Evolutionary conservation across 306 rosid species (phyloP).

Genomic region (Cucurbita ficifolia): DNA sequence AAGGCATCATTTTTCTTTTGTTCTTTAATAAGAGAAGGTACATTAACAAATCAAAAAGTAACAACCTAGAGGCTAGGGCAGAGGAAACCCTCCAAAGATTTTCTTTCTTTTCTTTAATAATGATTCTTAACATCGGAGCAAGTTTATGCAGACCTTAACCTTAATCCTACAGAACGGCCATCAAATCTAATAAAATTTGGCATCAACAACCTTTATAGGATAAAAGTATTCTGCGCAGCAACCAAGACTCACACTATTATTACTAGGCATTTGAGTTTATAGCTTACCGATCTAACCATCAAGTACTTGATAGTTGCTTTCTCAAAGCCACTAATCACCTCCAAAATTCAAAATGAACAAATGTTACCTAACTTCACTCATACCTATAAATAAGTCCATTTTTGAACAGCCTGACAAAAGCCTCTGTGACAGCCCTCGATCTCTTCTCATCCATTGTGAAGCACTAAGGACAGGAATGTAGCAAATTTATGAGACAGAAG

Average conservation of each 20-base stretch:
- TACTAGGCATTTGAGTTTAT: background rate
- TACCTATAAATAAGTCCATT: constrained; percentile 79
- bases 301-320: background rate
- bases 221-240: background rate
- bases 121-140: background rate
- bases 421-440: constrained; percentile 81
- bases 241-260: background rate
- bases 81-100: background rate
- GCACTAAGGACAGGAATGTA: constrained; percentile 35
- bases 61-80: background rate
- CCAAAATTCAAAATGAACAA: background rate
- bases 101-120: background rate
- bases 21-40: background rate
- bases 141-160: background rate
- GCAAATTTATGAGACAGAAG: background rate
- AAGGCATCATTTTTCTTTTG: background rate
- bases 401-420: constrained; percentile 68
- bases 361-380: constrained; percentile 8
- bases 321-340: background rate
- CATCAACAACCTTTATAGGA: background rate
- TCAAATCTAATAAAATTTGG: background rate
- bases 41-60: background rate
- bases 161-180: background rate
- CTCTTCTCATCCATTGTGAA: constrained; percentile 92
- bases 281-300: background rate